A percentile compares a stretch with the other conserved stretches of the same genome.
Conservation (phyloP, 192 early-diverging fungal genomes). For the Bifiguratus adelaidae region DNA sequence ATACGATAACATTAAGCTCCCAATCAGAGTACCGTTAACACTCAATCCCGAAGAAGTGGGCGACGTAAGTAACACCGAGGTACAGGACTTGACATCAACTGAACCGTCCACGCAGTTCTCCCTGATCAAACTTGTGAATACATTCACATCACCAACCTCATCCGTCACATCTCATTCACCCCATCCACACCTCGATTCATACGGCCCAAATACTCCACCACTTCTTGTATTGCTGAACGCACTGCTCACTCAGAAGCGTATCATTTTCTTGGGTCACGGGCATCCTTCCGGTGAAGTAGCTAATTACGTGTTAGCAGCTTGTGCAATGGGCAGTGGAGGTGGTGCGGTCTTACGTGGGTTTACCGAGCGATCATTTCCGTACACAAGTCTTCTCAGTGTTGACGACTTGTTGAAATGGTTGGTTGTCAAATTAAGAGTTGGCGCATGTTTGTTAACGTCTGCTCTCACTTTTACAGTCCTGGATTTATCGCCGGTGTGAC, state of each 20-base stretch:
- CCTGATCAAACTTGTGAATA: slow-evolving; percentile 67
- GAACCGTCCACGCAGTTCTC: slow-evolving; percentile 48
- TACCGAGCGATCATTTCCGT: slow-evolving; percentile 83
- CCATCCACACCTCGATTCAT: slow-evolving; percentile 85
- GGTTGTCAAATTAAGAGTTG: background rate
- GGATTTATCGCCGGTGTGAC: slow-evolving; percentile 96
- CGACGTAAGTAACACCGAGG: slow-evolving; percentile 47
- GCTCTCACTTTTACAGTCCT: slow-evolving; percentile 25
- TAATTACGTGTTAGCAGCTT: slow-evolving; percentile 84
- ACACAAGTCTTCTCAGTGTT: slow-evolving; percentile 78
- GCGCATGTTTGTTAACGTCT: background rate
- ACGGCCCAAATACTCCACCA: slow-evolving; percentile 75
- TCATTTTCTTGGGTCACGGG: slow-evolving; percentile 86
- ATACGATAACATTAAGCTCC: slow-evolving; percentile 78
- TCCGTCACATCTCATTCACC: slow-evolving; percentile 35
- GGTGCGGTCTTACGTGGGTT: slow-evolving; percentile 78
- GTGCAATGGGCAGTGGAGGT: slow-evolving; percentile 83
- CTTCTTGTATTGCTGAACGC: slow-evolving; percentile 85
- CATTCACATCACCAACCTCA: slow-evolving; percentile 48
- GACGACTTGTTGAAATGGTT: slow-evolving; percentile 78
- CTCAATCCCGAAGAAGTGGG: slow-evolving; percentile 85
- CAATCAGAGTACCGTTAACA: slow-evolving; percentile 79
- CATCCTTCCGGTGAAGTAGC: slow-evolving; percentile 87
- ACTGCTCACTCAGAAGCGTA: slow-evolving; percentile 82
- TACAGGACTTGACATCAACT: background rate